Percentiles rank a stretch among this genome's conserved stretches.
Conservation (phyloP, 2,329 filamentous ascomycete genomes). For the Fusarium torreyae region DNA sequence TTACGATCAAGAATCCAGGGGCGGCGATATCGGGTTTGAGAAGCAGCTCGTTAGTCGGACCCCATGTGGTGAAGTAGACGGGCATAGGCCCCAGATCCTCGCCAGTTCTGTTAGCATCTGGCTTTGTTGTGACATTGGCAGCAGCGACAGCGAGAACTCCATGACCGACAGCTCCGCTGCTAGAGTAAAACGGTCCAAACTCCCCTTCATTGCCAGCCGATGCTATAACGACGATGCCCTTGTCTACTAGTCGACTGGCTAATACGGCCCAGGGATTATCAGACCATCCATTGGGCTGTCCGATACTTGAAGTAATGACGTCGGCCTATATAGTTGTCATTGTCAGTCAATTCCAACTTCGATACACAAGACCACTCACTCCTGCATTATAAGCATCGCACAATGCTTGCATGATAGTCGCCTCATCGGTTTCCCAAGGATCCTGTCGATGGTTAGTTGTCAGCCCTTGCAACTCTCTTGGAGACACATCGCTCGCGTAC, state of each 20-base stretch:
- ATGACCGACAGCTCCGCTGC: constrained; percentile 53
- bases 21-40: constrained; percentile 67
- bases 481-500: constrained; percentile 27
- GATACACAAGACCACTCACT: constrained; percentile 37
- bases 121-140: constrained; percentile 61
- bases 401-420: constrained; percentile 55
- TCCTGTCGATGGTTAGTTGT: constrained; percentile 30
- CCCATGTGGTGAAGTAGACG: constrained; percentile 66
- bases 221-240: constrained; percentile 65
- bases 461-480: not conserved
- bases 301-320: constrained; percentile 61
- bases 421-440: constrained; percentile 53
- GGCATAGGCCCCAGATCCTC: constrained; percentile 54
- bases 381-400: constrained; percentile 57
- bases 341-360: constrained; percentile 1
- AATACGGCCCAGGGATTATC: constrained; percentile 61
- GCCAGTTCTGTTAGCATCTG: constrained; percentile 52
- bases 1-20: constrained; percentile 66
- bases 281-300: constrained; percentile 56
- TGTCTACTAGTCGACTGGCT: constrained; percentile 58
- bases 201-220: constrained; percentile 67
- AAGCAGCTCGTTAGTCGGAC: constrained; percentile 65
- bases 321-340: constrained; percentile 53
- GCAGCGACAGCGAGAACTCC: constrained; percentile 57
- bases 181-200: constrained; percentile 63